These are phyloP conservation scores for Tetrahymena malaccensis DNA, from an alignment of 73 alveolate species.

Conservation along the genomic window DNA sequence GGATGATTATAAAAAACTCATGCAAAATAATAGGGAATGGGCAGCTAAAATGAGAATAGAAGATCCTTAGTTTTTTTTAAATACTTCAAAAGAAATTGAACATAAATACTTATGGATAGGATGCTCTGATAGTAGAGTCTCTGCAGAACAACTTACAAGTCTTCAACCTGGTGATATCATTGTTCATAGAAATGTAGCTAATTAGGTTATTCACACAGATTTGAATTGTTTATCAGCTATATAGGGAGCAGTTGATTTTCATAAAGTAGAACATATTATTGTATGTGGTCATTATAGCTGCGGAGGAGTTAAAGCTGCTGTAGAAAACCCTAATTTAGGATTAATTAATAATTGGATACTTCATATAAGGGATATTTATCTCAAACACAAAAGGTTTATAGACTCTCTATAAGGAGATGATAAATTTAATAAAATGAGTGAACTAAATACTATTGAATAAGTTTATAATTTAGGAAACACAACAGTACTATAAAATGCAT, in stretches of 20 bases:
- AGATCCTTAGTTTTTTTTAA: constrained; percentile 19
- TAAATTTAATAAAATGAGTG: not conserved
- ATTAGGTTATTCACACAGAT: constrained; percentile 12
- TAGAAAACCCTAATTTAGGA: constrained; percentile 29
- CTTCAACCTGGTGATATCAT: constrained; percentile 12
- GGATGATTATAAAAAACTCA: not conserved
- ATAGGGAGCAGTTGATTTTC: constrained; percentile 12
- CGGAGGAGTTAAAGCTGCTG: constrained; percentile 43
- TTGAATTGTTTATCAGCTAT: constrained; percentile 13
- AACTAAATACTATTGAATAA: constrained; percentile 29
- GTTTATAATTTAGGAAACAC: constrained; percentile 22
- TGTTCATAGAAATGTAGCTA: constrained; percentile 20
- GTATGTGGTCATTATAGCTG: constrained; percentile 22
- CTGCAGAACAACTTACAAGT: constrained; percentile 8
- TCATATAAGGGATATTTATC: constrained; percentile 2
- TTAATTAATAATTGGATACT: constrained; percentile 21
- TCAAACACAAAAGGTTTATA: constrained; percentile 18
- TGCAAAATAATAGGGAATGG: not conserved
- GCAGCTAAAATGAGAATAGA: constrained; percentile 6
- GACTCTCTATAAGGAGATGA: constrained; percentile 11
- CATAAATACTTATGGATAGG: constrained; percentile 33
- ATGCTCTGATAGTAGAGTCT: constrained; percentile 32
- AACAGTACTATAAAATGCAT: not conserved
- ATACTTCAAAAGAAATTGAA: not conserved
- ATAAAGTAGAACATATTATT: constrained; percentile 16